phyloP scores from a whole-genome alignment of 2,329 filamentous ascomycete genomes.

The Neofusicoccum ribis region DNA sequence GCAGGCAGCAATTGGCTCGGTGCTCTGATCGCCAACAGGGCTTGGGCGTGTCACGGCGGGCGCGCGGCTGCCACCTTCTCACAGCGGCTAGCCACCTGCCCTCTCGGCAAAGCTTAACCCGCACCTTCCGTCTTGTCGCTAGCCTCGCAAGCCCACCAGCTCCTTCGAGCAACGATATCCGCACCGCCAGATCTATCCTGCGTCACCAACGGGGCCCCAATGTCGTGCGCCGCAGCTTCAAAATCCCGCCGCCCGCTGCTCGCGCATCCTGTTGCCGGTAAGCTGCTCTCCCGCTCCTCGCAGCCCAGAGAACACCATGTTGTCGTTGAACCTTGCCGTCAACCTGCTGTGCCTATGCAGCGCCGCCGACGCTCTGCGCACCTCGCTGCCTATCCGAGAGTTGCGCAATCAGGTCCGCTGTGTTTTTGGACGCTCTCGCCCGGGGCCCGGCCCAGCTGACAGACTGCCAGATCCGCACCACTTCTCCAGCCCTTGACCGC shows the following conservation, averaged over 20 bases:
- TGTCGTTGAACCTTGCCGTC: neutral
- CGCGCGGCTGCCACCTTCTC: neutral
- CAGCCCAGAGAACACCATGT: neutral
- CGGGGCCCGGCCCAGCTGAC: neutral
- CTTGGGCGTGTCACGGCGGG: neutral
- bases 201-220: neutral
- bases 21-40: no score
- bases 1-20: no score
- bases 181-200: neutral
- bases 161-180: neutral
- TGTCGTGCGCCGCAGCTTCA: neutral
- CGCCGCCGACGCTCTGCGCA: neutral
- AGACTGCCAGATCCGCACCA: neutral
- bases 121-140: conserved; percentile 6
- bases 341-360: neutral
- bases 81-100: neutral
- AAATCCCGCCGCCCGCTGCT: neutral
- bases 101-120: conserved; percentile 8
- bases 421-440: neutral
- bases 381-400: conserved; percentile 1
- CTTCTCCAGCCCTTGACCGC: neutral
- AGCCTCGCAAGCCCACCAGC: neutral
- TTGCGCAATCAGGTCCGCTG: conserved; percentile 13
- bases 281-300: neutral
- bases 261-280: neutral